A percentile compares a stretch with the other conserved stretches of the same genome.
phyloP scores from a whole-genome alignment of 495 filamentous ascomycete genomes.

The Trichoderma reesei region DNA sequence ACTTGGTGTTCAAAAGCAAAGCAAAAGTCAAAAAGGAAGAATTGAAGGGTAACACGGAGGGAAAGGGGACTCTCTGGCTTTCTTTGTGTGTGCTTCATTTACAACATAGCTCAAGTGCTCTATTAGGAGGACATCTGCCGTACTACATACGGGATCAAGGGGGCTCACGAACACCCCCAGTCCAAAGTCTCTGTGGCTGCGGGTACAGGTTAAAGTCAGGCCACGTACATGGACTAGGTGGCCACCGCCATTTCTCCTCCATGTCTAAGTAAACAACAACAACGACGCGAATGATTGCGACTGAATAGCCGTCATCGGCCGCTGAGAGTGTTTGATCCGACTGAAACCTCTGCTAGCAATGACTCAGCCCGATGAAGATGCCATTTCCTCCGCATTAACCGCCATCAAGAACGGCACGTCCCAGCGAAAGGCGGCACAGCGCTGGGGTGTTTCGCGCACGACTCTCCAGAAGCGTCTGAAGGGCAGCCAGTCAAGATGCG shows the following conservation, averaged over 20 bases:
- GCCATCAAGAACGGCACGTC: neutral
- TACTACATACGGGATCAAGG: too few relatives aligned
- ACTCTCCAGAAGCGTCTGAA: neutral
- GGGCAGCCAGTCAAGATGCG: neutral
- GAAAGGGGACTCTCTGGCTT: too few relatives aligned
- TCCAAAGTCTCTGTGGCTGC: too few relatives aligned
- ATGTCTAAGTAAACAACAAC: neutral
- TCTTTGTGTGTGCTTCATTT: too few relatives aligned
- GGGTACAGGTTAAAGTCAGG: too few relatives aligned
- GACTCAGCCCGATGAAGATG: neutral
- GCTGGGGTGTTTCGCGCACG: neutral
- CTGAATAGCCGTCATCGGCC: neutral
- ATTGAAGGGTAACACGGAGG: too few relatives aligned
- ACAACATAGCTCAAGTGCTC: too few relatives aligned
- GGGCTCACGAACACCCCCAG: too few relatives aligned
- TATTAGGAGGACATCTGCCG: too few relatives aligned
- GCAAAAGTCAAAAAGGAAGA: too few relatives aligned
- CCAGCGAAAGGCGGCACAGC: neutral
- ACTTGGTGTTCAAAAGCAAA: too few relatives aligned
- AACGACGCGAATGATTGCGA: neutral
- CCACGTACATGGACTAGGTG: neutral
- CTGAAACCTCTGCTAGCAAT: neutral
- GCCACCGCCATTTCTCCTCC: neutral
- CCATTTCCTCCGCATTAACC: neutral
- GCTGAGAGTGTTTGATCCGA: neutral